Base-by-base conservation (phyloP, 768 basidiomycete species). In the Macrocybe gigantea region DNA sequence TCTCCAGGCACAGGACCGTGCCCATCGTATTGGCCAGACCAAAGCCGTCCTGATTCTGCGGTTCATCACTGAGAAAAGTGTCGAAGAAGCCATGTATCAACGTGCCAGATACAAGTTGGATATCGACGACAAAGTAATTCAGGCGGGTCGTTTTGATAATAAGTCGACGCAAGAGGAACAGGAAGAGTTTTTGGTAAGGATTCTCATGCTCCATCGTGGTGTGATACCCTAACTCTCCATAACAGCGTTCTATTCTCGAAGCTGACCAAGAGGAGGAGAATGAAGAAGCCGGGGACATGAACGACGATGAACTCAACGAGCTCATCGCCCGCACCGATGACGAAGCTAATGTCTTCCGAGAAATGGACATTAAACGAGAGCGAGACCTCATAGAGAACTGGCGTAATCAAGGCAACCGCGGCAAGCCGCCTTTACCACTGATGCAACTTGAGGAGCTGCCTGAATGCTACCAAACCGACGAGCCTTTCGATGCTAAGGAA, bases 1-100 rank as follows among this genome's bases (percentile, higher is more conserved):
- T 84, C 71, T 98, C 52, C 96, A 99, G 67, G 96, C 96, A 9
- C 96, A 99, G 65, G 95, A 99, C 81, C 92, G 94, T 76, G 92
- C 91, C 8, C 95, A 99, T 77, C 94, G 96, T 79, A 99, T 99
- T 59, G 96, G 96, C 50, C 96, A 99, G 63, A 99, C 96, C 50
- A 95, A 94, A 67, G 89, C 93, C 39, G 96, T 99, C 13, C 83
- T 94, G 32, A 98, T 99, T 53, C 75, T 98, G 54, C 84, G 95
- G 52, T 90, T 99, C 65, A 94, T 99, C 63, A 96, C 95, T 4
- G 92, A 96, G 66, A 93, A 93, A 73, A 95, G 93, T 53, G 93
- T 99, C 15, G 96, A 98, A 68, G 96, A 98, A 68, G 92, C 93
- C 3, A 96, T 98, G 81, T 88, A 97, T 52, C 88, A 91, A 39